Base-by-base conservation (phyloP, 192 early-diverging fungal species). In the Dimargaris cristalligena region DNA sequence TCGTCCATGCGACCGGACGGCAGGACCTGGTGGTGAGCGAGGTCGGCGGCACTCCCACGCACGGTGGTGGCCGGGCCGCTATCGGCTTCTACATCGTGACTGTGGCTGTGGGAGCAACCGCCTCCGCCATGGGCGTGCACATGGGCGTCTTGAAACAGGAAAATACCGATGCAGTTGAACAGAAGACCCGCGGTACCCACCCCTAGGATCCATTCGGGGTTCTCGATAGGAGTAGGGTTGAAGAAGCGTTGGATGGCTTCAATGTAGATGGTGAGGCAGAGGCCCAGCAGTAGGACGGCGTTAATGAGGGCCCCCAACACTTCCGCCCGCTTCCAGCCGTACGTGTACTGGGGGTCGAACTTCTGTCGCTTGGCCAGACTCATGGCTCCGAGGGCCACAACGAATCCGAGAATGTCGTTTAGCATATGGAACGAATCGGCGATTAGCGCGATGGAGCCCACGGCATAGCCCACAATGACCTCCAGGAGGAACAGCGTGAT, bases 351-450 rank as follows among this genome's bases (percentile, higher is more conserved):
- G 2, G 84, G 68, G 16, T 74, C 71, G 55, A 67, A 69, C 62
- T 75, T 69, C 8, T 76, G 79, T 29, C 76, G 75, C 55, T 74
- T 72, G 29, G 86, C 82, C 60, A 88, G 66, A 34, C 65, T 63
- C 44, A 89, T 81, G 44, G 91, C 91, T 71, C 81, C 87, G n/a
- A 87, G 74, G 18, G 84, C 89, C 51, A 94, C 81, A 32, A 82
- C 62, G 60, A 89, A 75, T 47, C 80, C 77, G 16, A 91, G 64
- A 6, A 91, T 72, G 71, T 90, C 91, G 50, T 81, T 85, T 46
- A 91, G 70, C 90, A 92, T 91, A 69, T 95, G 92, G 78, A 90
- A 95, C 23, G 86, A 84, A 71, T 95, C 92, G 1, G 90, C 90
- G 34, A 95, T 73, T 29, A 95, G 77, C 0, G 90, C 84, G 34